These are phyloP conservation scores for Diaporthe longicolla DNA, from an alignment of 2,329 filamentous ascomycete species.

Conservation along the genomic window DNA sequence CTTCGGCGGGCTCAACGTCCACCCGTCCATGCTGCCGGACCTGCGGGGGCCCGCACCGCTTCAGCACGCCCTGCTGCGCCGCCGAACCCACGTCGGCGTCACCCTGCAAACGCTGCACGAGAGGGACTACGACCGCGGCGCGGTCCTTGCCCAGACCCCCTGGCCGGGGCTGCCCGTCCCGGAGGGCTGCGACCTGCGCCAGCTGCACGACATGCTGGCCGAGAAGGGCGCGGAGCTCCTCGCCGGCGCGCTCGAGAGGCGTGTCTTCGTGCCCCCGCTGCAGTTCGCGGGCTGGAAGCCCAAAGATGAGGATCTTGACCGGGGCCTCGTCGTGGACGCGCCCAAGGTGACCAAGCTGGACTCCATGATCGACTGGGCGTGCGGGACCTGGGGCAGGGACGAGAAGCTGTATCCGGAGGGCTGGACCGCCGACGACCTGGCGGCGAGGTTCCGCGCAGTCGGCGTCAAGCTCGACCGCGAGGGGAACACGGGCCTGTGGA, in stretches of 20 bases:
- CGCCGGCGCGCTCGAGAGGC: slow-evolving; percentile 71
- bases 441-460: slow-evolving; percentile 70
- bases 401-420: slow-evolving; percentile 32
- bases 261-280: slow-evolving; percentile 74
- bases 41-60: slow-evolving; percentile 89
- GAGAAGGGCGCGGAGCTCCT: slow-evolving; percentile 80
- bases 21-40: slow-evolving; percentile 91
- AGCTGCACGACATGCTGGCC: slow-evolving; percentile 68
- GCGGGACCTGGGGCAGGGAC: slow-evolving; percentile 33
- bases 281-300: slow-evolving; percentile 45
- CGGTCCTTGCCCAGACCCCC: slow-evolving; percentile 79
- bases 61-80: slow-evolving; percentile 82
- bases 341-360: slow-evolving; percentile 80
- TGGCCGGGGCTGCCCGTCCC: slow-evolving; percentile 68
- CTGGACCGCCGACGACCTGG: slow-evolving; percentile 69
- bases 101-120: slow-evolving; percentile 90
- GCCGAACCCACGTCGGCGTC: slow-evolving; percentile 76
- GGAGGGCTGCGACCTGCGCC: slow-evolving; percentile 59
- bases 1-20: slow-evolving; percentile 93
- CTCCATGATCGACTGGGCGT: slow-evolving; percentile 72
- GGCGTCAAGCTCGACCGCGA: slow-evolving; percentile 29
- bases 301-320: slow-evolving; percentile 48
- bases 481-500: slow-evolving; percentile 54
- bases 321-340: slow-evolving; percentile 64
- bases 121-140: slow-evolving; percentile 82